These are phyloP conservation scores for Blastocystis sp. DNA, from an alignment of 352 stramenopile species.

Conservation along the genomic window DNA sequence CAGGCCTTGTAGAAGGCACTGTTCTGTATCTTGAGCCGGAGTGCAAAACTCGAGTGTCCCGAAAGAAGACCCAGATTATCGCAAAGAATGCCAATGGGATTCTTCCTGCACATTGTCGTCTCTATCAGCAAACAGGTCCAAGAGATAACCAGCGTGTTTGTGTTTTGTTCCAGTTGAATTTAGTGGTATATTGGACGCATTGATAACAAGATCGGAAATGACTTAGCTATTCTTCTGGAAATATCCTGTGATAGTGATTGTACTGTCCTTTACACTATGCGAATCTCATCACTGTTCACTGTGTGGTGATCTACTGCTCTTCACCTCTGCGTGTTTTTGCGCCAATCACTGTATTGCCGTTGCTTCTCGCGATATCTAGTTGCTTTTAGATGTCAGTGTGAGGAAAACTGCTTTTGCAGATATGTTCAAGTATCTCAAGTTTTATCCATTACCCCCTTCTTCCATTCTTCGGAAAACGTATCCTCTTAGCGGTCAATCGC, in stretches of 20 bases:
- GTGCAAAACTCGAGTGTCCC: background rate
- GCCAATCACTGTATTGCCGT: background rate
- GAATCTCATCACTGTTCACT: background rate
- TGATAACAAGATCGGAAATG: constrained; percentile 44
- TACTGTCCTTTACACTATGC: background rate
- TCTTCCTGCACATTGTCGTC: constrained; percentile 1
- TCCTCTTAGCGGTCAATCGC: background rate
- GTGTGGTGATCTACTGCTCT: background rate
- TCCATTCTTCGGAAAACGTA: background rate
- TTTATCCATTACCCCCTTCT: background rate
- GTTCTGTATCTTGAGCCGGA: constrained; percentile 4
- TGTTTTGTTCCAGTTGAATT: background rate
- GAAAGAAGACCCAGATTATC: background rate
- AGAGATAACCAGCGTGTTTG: constrained; percentile 16
- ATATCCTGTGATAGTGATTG: background rate
- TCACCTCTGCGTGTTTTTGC: constrained; percentile 29
- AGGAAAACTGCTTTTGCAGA: background rate
- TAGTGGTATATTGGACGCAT: constrained; percentile 35
- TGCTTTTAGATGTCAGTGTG: background rate
- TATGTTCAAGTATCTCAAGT: background rate
- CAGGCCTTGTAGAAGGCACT: background rate
- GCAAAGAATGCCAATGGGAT: background rate
- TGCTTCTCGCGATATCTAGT: background rate
- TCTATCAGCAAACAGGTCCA: constrained; percentile 29
- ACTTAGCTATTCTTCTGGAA: constrained; percentile 39